Percentiles rank a stretch among this genome's conserved stretches.
Evolutionary conservation across 2,329 filamentous ascomycete species (phyloP).

Genomic region (Fusarium sp.): DNA sequence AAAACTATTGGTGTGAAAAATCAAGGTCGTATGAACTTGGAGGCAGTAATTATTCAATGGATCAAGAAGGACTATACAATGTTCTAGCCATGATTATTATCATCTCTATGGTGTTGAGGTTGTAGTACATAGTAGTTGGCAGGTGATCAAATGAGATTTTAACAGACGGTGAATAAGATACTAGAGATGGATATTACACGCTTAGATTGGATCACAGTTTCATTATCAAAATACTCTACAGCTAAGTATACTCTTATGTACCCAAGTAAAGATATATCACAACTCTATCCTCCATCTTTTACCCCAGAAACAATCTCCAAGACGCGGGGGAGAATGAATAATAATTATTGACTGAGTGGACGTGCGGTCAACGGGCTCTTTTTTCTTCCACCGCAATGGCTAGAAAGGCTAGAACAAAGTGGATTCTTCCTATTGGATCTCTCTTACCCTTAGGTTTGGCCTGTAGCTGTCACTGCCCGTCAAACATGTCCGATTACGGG

Average conservation of each 20-base stretch:
- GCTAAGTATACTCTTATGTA: background rate
- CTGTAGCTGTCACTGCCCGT: background rate
- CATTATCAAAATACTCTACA: background rate
- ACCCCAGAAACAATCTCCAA: constrained; percentile 33
- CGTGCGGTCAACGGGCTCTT: background rate
- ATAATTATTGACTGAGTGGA: constrained; percentile 10
- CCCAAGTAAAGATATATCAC: background rate
- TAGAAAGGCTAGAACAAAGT: constrained; percentile 39
- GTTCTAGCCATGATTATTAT: background rate
- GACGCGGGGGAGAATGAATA: constrained; percentile 24
- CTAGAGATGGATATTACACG: background rate
- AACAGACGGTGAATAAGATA: background rate
- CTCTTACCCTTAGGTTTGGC: background rate
- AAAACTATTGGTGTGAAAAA: constrained; percentile 10
- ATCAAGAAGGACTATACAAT: background rate
- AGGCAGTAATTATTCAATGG: background rate
- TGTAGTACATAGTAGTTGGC: background rate
- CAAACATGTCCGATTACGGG: constrained; percentile 26
- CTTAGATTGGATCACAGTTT: background rate
- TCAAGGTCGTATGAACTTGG: background rate
- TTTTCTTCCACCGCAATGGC: constrained; percentile 20
- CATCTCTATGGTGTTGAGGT: constrained; percentile 14
- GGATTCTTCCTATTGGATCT: constrained; percentile 10
- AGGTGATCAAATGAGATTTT: background rate
- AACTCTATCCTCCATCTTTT: background rate